Percentiles rank a stretch among this genome's conserved stretches.
Evolutionary conservation across 768 basidiomycete species (phyloP).

Genomic region (Mrakia hoshinonis): DNA sequence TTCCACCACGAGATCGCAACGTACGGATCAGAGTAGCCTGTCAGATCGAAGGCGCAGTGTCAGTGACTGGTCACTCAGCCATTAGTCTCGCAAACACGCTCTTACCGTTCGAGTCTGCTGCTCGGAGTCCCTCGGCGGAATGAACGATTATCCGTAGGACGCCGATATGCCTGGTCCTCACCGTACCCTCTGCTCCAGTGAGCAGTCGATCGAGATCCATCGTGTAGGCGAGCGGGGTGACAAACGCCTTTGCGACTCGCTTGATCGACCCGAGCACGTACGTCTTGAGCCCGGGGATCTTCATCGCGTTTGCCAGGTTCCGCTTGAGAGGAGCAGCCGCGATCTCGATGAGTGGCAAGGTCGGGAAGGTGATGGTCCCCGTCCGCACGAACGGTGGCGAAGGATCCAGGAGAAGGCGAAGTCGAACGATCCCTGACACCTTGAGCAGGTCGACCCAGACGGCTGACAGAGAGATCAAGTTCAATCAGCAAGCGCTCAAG

Average conservation of each 20-base stretch:
- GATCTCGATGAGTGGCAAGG: constrained; percentile 39
- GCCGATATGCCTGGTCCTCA: constrained; percentile 37
- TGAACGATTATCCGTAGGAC: constrained; percentile 39
- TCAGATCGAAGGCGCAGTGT: neutral
- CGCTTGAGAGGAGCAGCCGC: constrained; percentile 39
- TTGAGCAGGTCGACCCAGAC: constrained; percentile 40
- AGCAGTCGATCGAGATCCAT: constrained; percentile 41
- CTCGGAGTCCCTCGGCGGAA: constrained; percentile 34
- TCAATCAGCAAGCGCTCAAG: neutral
- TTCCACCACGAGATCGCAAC: constrained; percentile 37
- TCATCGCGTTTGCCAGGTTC: constrained; percentile 37
- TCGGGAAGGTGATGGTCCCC: constrained; percentile 38
- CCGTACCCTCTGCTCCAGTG: constrained; percentile 37
- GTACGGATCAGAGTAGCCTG: constrained; percentile 38
- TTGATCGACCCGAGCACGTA: constrained; percentile 34
- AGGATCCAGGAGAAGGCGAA: constrained; percentile 39
- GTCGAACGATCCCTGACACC: constrained; percentile 38
- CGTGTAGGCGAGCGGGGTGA: constrained; percentile 39
- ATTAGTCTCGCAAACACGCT: neutral
- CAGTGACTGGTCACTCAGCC: neutral
- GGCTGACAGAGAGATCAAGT: constrained; percentile 27
- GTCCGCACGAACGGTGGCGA: constrained; percentile 40
- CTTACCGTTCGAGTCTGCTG: constrained; percentile 38
- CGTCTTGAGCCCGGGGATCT: constrained; percentile 38
- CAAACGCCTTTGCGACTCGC: constrained; percentile 39